phyloP scores from a whole-genome alignment of 2,329 filamentous ascomycete species.

The Monilinia fructicola region DNA sequence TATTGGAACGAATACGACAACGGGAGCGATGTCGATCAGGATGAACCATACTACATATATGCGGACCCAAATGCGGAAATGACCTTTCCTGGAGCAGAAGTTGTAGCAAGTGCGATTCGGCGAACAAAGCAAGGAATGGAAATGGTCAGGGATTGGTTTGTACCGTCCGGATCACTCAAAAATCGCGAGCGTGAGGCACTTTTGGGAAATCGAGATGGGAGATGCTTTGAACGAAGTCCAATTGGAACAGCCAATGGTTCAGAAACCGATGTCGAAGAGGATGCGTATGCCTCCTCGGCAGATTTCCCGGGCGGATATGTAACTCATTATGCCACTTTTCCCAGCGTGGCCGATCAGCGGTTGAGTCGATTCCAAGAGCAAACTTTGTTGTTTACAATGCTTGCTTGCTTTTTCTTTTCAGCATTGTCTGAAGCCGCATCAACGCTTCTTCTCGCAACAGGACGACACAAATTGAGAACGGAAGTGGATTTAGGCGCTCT shows the following conservation, averaged over 20 bases:
- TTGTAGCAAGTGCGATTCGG: slow-evolving; percentile 52
- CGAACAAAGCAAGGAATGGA: slow-evolving; percentile 49
- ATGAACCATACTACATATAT: slow-evolving; percentile 69
- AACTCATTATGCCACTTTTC: slow-evolving; percentile 54
- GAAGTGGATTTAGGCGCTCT: slow-evolving; percentile 74
- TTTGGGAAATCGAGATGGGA: slow-evolving; percentile 30
- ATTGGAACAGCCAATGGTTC: slow-evolving; percentile 35
- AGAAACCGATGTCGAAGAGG: slow-evolving; percentile 48
- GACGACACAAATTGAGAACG: slow-evolving; percentile 63
- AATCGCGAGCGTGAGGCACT: slow-evolving; percentile 33
- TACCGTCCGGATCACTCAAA: slow-evolving; percentile 33
- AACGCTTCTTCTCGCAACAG: slow-evolving; percentile 64
- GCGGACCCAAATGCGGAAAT: slow-evolving; percentile 64
- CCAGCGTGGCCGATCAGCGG: slow-evolving; percentile 53
- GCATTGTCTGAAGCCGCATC: slow-evolving; percentile 65
- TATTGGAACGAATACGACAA: slow-evolving; percentile 92
- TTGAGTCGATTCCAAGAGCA: slow-evolving; percentile 53
- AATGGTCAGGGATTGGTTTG: slow-evolving; percentile 54
- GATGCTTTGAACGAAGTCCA: slow-evolving; percentile 29
- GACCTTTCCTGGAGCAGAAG: slow-evolving; percentile 56
- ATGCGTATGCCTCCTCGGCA: slow-evolving; percentile 53
- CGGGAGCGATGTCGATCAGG: slow-evolving; percentile 62
- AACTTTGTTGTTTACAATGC: slow-evolving; percentile 54
- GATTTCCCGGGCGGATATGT: slow-evolving; percentile 53
- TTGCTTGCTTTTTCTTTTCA: slow-evolving; percentile 57